A percentile compares a stretch with the other conserved stretches of the same genome.
Evolutionary conservation across 106 monocot genomes (phyloP).

Genomic region (Dioscorea alata): DNA sequence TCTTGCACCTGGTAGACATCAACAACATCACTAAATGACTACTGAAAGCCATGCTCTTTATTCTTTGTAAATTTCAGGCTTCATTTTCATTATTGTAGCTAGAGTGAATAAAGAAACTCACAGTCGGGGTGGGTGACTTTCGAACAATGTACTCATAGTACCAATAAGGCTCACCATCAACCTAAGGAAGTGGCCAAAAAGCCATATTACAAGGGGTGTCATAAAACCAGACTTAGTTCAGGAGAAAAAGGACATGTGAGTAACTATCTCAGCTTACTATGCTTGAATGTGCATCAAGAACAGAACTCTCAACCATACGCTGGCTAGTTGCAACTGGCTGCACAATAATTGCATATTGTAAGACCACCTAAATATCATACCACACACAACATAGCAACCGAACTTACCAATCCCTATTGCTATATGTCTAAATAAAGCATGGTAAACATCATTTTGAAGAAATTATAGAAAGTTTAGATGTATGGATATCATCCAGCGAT

Average conservation of each 20-base stretch:
- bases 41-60: too few relatives aligned
- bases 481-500: too few relatives aligned
- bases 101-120: slow-evolving; percentile 28
- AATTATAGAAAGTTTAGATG: too few relatives aligned
- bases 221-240: neutral
- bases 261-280: slow-evolving; percentile 32
- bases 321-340: slow-evolving; percentile 74
- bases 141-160: slow-evolving; percentile 92
- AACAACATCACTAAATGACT: neutral
- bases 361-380: neutral
- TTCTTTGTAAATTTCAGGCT: too few relatives aligned
- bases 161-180: slow-evolving; percentile 91
- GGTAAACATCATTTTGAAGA: too few relatives aligned
- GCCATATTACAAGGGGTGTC: neutral
- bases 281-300: slow-evolving; percentile 69
- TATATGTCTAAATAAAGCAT: too few relatives aligned
- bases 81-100: too few relatives aligned
- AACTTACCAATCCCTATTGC: too few relatives aligned
- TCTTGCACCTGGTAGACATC: slow-evolving; percentile 52
- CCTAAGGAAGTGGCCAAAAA: slow-evolving; percentile 22
- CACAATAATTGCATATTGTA: slow-evolving; percentile 9
- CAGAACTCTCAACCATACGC: slow-evolving; percentile 84
- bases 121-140: slow-evolving; percentile 82
- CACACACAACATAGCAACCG: too few relatives aligned
- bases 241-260: neutral